Conservation (phyloP, 1,284 basidiomycete species). For the Ceratorhiza oryzae-sativae region DNA sequence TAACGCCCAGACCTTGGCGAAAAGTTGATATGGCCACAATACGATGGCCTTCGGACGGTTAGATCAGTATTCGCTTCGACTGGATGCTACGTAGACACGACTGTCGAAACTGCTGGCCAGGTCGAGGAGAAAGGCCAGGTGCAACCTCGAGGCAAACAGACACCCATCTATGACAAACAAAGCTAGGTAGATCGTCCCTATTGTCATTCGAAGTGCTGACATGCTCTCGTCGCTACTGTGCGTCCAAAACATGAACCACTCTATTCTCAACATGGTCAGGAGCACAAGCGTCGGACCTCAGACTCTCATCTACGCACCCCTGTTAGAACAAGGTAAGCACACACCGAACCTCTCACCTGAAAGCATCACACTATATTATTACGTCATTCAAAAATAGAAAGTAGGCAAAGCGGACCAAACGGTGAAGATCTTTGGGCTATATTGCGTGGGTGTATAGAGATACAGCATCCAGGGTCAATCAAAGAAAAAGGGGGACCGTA, state of each 20-base stretch:
- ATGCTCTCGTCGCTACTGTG: background rate
- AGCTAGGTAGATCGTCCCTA: background rate
- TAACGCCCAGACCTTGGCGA: background rate
- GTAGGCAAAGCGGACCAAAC: background rate
- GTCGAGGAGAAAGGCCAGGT: background rate
- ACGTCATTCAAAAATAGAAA: no score
- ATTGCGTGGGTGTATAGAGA: slow-evolving; percentile 12
- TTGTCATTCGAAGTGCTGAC: background rate
- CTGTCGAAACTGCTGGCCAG: background rate
- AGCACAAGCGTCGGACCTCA: background rate
- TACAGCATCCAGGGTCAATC: background rate
- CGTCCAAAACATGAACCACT: background rate
- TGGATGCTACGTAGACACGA: background rate
- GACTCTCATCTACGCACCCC: background rate
- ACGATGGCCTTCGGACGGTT: background rate
- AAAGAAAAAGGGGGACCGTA: background rate
- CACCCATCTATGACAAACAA: no score
- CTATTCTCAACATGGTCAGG: slow-evolving; percentile 1
- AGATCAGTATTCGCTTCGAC: background rate
- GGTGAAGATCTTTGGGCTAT: slow-evolving; percentile 1
- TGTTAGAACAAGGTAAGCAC: background rate
- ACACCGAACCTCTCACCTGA: slow-evolving; percentile 2
- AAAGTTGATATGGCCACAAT: background rate
- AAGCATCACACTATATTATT: background rate
- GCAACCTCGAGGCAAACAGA: background rate